These are phyloP conservation scores for Sporisorium exsertum DNA, from an alignment of 1,284 basidiomycete species.

Conservation along the genomic window DNA sequence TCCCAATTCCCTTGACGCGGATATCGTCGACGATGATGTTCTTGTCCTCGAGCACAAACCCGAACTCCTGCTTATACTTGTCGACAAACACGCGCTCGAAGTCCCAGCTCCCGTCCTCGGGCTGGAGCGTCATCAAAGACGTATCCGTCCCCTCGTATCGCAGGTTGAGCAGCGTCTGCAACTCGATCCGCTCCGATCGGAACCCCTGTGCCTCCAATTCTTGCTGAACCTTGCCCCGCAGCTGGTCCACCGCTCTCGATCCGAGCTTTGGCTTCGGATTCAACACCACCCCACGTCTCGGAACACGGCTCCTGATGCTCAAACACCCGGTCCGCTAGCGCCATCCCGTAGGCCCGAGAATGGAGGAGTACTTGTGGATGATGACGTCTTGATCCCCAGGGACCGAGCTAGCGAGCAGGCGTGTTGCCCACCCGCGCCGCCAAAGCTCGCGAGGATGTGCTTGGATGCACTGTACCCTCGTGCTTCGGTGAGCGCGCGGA, in stretches of 20 bases:
- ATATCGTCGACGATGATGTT: slow-evolving; percentile 88
- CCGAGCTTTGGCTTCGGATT: slow-evolving; percentile 12
- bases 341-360: slow-evolving; percentile 91
- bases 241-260: slow-evolving; percentile 70
- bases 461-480: slow-evolving; percentile 84
- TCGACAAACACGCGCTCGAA: slow-evolving; percentile 81
- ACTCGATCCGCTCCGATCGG: slow-evolving; percentile 76
- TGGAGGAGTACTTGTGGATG: slow-evolving; percentile 86
- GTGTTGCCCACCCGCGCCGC: slow-evolving; percentile 90
- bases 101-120: slow-evolving; percentile 75
- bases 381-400: slow-evolving; percentile 86
- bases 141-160: slow-evolving; percentile 80
- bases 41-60: slow-evolving; percentile 85
- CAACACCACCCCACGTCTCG: slow-evolving; percentile 72
- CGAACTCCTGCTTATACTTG: slow-evolving; percentile 75
- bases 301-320: slow-evolving; percentile 87
- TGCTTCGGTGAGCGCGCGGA: slow-evolving; percentile 89
- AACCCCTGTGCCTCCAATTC: slow-evolving; percentile 86
- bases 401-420: slow-evolving; percentile 87
- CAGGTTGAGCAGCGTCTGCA: slow-evolving; percentile 83
- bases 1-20: slow-evolving; percentile 83
- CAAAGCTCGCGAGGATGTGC: slow-evolving; percentile 91
- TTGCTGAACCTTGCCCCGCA: slow-evolving; percentile 73
- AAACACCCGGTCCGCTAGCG: slow-evolving; percentile 81
- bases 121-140: slow-evolving; percentile 84